Evolutionary conservation across 108 stramenopile genomes (phyloP).

Genomic region (Nannochloropsis gaditana): DNA sequence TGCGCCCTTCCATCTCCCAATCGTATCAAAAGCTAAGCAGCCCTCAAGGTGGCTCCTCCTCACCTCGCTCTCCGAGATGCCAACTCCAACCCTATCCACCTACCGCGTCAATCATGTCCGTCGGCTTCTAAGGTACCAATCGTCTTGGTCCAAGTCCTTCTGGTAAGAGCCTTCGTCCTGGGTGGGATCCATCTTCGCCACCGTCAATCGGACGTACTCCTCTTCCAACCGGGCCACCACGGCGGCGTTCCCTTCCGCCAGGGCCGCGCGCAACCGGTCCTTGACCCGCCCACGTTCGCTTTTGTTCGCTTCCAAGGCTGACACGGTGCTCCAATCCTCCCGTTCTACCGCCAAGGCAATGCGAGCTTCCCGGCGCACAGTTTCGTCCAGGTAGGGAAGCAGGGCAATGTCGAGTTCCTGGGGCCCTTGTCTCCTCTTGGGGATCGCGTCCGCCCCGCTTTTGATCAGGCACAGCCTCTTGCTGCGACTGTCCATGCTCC

Average conservation of each 20-base stretch:
- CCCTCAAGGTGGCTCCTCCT: no score
- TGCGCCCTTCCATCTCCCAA: no score
- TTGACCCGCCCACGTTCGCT: not conserved
- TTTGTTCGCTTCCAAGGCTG: not conserved
- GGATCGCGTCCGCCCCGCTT: not conserved
- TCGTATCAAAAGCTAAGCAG: no score
- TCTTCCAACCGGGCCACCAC: not conserved
- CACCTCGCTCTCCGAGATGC: no score
- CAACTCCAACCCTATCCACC: no score
- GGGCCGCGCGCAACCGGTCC: not conserved
- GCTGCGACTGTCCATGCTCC: not conserved
- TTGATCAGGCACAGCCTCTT: not conserved
- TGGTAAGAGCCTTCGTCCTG: not conserved
- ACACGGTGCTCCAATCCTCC: not conserved
- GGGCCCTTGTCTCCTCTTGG: not conserved
- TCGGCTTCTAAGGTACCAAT: not conserved
- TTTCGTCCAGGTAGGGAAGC: not conserved
- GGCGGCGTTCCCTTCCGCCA: not conserved
- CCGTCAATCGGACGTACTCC: not conserved
- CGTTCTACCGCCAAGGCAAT: not conserved
- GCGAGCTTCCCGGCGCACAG: not conserved
- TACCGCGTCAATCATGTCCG: not conserved
- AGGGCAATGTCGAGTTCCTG: conserved; percentile 6
- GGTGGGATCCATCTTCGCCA: not conserved
- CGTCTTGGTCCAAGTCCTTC: conserved; percentile 2